phyloP scores from a whole-genome alignment of 108 stramenopile species.

The Nitzschia sp. region DNA sequence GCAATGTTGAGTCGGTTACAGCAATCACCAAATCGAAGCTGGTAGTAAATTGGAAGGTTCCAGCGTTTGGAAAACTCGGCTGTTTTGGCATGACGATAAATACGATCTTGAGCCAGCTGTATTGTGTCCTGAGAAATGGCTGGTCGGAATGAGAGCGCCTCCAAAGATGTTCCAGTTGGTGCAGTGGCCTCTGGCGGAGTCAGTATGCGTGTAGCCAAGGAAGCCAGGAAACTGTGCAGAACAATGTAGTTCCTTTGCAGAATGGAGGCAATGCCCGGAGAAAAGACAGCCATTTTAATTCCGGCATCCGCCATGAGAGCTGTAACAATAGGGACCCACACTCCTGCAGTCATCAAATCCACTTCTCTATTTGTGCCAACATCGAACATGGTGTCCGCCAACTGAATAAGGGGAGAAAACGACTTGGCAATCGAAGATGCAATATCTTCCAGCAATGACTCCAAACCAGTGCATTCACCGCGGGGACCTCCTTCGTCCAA shows the following conservation, averaged over 20 bases:
- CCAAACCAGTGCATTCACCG: slow-evolving; percentile 82
- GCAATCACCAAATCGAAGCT: slow-evolving; percentile 82
- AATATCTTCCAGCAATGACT: slow-evolving; percentile 73
- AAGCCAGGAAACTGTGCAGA: slow-evolving; percentile 71
- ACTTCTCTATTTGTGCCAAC: slow-evolving; percentile 51
- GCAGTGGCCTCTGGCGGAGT: slow-evolving; percentile 16
- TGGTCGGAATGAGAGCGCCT: slow-evolving; percentile 55
- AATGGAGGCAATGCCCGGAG: slow-evolving; percentile 87
- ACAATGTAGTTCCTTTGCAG: slow-evolving; percentile 81
- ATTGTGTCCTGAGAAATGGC: slow-evolving; percentile 41
- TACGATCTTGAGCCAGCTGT: slow-evolving; percentile 64
- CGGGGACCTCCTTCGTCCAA: slow-evolving; percentile 87
- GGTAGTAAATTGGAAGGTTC: slow-evolving; percentile 90
- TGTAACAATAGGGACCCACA: slow-evolving; percentile 86
- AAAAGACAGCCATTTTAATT: slow-evolving; percentile 87
- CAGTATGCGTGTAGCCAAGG: slow-evolving; percentile 62
- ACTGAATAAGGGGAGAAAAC: slow-evolving; percentile 64
- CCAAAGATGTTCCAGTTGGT: neutral
- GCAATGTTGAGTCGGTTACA: slow-evolving; percentile 77
- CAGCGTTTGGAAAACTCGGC: slow-evolving; percentile 83
- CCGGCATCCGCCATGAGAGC: slow-evolving; percentile 85
- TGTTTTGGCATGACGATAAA: slow-evolving; percentile 77
- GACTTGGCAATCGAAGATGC: slow-evolving; percentile 46
- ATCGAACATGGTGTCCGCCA: slow-evolving; percentile 73
- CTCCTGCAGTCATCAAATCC: slow-evolving; percentile 81